A percentile compares a stretch with the other conserved stretches of the same genome.
These are phyloP conservation scores for Ophiostoma sp. DNA, from an alignment of 2,329 filamentous ascomycete species.

Conservation along the genomic window DNA sequence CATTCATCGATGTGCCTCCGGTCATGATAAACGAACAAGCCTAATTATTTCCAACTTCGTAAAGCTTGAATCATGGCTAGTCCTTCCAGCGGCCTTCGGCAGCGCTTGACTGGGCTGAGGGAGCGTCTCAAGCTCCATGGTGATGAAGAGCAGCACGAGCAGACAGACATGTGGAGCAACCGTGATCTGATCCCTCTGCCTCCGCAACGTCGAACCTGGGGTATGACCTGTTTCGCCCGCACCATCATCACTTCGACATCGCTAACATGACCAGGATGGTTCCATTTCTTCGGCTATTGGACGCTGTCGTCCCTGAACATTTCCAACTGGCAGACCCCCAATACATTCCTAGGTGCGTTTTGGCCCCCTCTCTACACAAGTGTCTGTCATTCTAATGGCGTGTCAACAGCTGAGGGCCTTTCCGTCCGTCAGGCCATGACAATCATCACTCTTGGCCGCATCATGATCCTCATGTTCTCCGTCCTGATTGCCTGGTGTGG, in stretches of 20 bases:
- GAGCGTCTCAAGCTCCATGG: conserved; percentile 15
- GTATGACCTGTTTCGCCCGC: background rate
- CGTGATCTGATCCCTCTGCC: conserved; percentile 27
- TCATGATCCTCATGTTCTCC: conserved; percentile 41
- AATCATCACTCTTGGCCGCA: conserved; percentile 41
- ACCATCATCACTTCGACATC: background rate
- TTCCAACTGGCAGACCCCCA: conserved; percentile 23
- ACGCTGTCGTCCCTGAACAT: conserved; percentile 24
- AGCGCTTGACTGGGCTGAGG: background rate
- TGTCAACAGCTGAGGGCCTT: background rate
- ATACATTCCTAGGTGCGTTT: conserved; percentile 34
- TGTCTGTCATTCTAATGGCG: too few species aligned
- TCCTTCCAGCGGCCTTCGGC: conserved; percentile 4
- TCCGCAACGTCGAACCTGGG: conserved; percentile 25
- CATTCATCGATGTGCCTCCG: background rate
- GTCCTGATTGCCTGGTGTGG: conserved; percentile 44
- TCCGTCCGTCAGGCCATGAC: conserved; percentile 39
- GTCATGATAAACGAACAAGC: background rate
- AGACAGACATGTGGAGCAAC: conserved; percentile 25
- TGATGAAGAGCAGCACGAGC: conserved; percentile 19
- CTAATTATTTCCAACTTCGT: background rate
- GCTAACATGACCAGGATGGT: conserved; percentile 21
- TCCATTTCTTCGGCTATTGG: conserved; percentile 24
- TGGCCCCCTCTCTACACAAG: conserved; percentile 16
- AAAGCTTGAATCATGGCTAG: conserved; percentile 5